Percentiles rank a stretch among this genome's conserved stretches.
Conservation (phyloP, 371 early-diverging fungal species). For the Umbelopsis sp. region DNA sequence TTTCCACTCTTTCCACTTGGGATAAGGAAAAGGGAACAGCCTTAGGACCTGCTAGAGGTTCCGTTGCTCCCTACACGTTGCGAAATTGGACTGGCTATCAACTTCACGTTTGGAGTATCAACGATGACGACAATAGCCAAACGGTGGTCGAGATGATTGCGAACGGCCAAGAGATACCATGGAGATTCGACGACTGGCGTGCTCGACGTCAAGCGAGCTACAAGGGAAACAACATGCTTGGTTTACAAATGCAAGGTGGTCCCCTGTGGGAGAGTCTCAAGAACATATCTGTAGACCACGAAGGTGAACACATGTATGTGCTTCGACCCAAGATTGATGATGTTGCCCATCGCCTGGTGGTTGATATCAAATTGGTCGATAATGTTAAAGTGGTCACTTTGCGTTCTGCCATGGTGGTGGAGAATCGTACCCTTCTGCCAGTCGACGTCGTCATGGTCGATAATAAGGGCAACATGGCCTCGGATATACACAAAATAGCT, state of each 20-base stretch:
- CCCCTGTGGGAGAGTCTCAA: conserved; percentile 70
- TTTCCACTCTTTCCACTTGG: conserved; percentile 63
- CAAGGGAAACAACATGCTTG: conserved; percentile 61
- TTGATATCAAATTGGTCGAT: conserved; percentile 72
- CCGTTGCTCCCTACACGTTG: conserved; percentile 65
- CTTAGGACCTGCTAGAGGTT: not conserved
- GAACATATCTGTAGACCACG: conserved; percentile 74
- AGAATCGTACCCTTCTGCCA: conserved; percentile 69
- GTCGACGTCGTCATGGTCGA: conserved; percentile 85
- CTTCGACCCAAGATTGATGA: conserved; percentile 66
- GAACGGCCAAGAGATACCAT: conserved; percentile 66
- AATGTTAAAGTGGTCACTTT: conserved; percentile 82
- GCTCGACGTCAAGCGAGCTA: conserved; percentile 24
- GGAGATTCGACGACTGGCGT: conserved; percentile 87
- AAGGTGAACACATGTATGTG: conserved; percentile 65
- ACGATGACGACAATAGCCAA: conserved; percentile 39
- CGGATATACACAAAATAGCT: conserved; percentile 50
- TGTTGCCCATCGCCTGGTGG: conserved; percentile 70
- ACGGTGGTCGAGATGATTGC: conserved; percentile 49
- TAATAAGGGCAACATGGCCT: conserved; percentile 57
- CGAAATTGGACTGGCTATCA: conserved; percentile 78
- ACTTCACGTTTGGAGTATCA: conserved; percentile 79
- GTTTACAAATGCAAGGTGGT: conserved; percentile 68
- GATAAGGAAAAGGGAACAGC: conserved; percentile 38
- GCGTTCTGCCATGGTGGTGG: conserved; percentile 68